Evolutionary conservation across 768 basidiomycete genomes (phyloP).

Genomic region (Lactarius sp.): DNA sequence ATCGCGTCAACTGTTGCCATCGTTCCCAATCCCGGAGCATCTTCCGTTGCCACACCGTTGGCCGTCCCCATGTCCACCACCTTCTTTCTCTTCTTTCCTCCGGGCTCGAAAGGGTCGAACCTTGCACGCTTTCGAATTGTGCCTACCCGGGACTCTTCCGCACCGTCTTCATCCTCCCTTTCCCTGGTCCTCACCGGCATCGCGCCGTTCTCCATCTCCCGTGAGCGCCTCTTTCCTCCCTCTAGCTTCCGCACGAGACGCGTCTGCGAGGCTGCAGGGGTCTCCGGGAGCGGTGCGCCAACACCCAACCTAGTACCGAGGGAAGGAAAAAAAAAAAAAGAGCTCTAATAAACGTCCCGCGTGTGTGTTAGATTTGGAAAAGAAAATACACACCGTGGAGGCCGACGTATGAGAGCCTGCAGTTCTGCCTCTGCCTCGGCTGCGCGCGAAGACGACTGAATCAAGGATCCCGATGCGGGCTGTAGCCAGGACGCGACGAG

Average conservation of each 20-base stretch:
- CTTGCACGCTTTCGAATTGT: constrained; percentile 56
- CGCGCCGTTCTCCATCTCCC: constrained; percentile 38
- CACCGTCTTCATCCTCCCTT: constrained; percentile 42
- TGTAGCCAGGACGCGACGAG: constrained; percentile 71
- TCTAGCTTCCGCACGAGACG: constrained; percentile 57
- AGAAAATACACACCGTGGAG: constrained; percentile 52
- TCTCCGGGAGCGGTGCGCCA: constrained; percentile 57
- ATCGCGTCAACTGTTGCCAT: background rate
- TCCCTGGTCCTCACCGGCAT: constrained; percentile 23
- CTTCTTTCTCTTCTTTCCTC: constrained; percentile 39
- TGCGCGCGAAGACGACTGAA: constrained; percentile 22
- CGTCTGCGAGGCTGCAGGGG: constrained; percentile 31
- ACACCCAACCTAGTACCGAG: constrained; percentile 57
- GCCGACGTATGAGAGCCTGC: constrained; percentile 61
- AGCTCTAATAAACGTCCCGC: background rate
- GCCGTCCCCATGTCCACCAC: background rate
- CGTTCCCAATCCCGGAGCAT: background rate
- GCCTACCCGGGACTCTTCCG: constrained; percentile 47
- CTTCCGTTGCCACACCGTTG: background rate
- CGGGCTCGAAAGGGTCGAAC: constrained; percentile 50
- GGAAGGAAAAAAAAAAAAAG: background rate
- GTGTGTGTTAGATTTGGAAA: background rate
- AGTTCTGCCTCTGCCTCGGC: constrained; percentile 43
- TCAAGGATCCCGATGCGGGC: constrained; percentile 29
- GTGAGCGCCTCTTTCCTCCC: constrained; percentile 43